phyloP scores from a whole-genome alignment of 2,329 filamentous ascomycete species.

The Dactylellina haptotyla region DNA sequence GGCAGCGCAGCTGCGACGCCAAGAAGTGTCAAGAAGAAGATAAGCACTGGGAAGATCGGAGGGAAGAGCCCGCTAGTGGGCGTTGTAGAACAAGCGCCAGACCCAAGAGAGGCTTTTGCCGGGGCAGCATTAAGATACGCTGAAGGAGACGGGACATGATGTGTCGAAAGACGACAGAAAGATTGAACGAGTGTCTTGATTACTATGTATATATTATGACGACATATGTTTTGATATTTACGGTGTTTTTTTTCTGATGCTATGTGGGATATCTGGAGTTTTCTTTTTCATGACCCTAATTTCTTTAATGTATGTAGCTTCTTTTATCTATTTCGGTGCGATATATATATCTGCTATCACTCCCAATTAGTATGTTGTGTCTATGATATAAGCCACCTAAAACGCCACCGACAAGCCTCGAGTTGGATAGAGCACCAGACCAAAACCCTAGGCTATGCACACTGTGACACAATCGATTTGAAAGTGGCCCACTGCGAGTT shows the following conservation, averaged over 20 bases:
- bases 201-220: constrained; percentile 26
- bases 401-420: no score
- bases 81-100: constrained; percentile 12
- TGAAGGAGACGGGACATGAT: constrained; percentile 29
- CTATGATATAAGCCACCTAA: no score
- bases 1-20: constrained; percentile 48
- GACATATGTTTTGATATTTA: constrained; percentile 32
- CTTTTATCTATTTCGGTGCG: constrained; percentile 25
- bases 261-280: constrained; percentile 25
- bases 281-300: constrained; percentile 8
- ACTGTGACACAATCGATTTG: no score
- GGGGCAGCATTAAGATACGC: constrained; percentile 43
- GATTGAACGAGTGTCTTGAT: background rate
- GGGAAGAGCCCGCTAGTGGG: constrained; percentile 30
- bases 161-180: background rate
- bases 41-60: constrained; percentile 26
- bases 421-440: no score
- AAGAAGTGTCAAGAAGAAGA: constrained; percentile 54
- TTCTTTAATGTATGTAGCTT: constrained; percentile 12
- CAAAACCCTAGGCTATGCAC: no score
- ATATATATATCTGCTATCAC: no score
- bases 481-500: no score
- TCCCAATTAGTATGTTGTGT: no score
- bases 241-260: constrained; percentile 28
- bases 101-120: constrained; percentile 30